These are phyloP conservation scores for Pichia sp. DNA, from an alignment of 1,139 yeast genomes.

Conservation along the genomic window DNA sequence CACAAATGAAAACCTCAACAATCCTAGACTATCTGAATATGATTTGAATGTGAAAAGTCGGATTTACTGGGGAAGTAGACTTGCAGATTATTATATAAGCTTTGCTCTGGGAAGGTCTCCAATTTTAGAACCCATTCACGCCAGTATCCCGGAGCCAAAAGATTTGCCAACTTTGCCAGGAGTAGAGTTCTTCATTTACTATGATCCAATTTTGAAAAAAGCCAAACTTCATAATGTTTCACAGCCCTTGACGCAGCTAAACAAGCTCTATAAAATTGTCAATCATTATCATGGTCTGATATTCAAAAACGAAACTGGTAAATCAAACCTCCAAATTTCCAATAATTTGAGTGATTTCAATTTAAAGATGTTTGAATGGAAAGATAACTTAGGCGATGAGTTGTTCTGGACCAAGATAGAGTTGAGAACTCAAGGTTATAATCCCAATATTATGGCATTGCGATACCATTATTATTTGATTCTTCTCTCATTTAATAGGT, in stretches of 20 bases:
- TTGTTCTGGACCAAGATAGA: constrained; percentile 6
- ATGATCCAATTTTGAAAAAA: constrained; percentile 1
- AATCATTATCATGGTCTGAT: constrained; percentile 2
- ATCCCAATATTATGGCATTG: constrained; percentile 6
- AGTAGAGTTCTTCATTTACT: constrained; percentile 6
- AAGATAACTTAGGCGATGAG: not conserved
- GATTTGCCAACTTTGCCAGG: constrained; percentile 7
- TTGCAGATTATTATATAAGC: constrained; percentile 7
- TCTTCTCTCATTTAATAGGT: constrained; percentile 3
- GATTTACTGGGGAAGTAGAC: constrained; percentile 9
- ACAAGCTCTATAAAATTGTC: constrained; percentile 1
- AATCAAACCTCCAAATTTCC: not conserved
- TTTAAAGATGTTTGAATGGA: constrained; percentile 6
- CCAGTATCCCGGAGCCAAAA: constrained; percentile 5
- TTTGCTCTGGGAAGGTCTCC: constrained; percentile 7
- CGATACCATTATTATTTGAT: constrained; percentile 7
- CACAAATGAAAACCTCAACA: not conserved
- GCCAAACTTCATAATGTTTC: constrained; percentile 4
- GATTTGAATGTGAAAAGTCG: constrained; percentile 7
- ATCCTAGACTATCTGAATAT: constrained; percentile 2
- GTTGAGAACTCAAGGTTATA: constrained; percentile 2
- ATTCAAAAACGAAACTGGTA: not conserved
- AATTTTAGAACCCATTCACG: constrained; percentile 2
- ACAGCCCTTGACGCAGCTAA: constrained; percentile 3
- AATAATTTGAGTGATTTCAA: constrained; percentile 4